Conservation (phyloP, 75 land plant species). For the Sequoia sempervirens region DNA sequence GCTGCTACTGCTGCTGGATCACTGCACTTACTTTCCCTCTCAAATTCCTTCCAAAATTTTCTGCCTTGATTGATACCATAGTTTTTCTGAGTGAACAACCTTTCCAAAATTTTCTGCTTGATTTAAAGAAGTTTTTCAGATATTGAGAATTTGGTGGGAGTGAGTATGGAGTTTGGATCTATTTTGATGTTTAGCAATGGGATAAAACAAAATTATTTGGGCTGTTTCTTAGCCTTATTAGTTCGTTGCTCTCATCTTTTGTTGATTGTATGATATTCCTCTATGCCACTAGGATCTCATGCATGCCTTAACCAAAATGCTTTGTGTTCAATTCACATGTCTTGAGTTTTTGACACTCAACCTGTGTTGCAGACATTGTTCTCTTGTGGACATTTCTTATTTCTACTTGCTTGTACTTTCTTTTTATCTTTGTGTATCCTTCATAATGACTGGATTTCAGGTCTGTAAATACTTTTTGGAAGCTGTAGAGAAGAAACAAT, state of each 20-base stretch:
- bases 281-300: background rate
- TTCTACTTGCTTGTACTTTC: background rate
- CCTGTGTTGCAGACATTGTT: background rate
- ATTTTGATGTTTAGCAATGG: background rate
- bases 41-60: too few species aligned
- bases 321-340: background rate
- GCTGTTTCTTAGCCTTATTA: background rate
- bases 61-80: too few species aligned
- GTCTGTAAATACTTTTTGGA: conserved; percentile 96
- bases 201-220: background rate
- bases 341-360: background rate
- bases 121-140: background rate
- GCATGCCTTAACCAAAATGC: background rate
- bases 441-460: conserved; percentile 28
- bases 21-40: too few species aligned
- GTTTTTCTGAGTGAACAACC: background rate
- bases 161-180: background rate
- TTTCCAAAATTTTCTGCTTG: background rate
- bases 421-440: conserved; percentile 1
- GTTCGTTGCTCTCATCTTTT: background rate
- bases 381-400: background rate
- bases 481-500: conserved; percentile 99
- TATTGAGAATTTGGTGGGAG: background rate
- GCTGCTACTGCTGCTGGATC: too few species aligned
- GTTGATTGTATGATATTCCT: background rate